These are phyloP conservation scores for Cladophialophora exuberans DNA, from an alignment of 2,329 filamentous ascomycete genomes.

Conservation along the genomic window DNA sequence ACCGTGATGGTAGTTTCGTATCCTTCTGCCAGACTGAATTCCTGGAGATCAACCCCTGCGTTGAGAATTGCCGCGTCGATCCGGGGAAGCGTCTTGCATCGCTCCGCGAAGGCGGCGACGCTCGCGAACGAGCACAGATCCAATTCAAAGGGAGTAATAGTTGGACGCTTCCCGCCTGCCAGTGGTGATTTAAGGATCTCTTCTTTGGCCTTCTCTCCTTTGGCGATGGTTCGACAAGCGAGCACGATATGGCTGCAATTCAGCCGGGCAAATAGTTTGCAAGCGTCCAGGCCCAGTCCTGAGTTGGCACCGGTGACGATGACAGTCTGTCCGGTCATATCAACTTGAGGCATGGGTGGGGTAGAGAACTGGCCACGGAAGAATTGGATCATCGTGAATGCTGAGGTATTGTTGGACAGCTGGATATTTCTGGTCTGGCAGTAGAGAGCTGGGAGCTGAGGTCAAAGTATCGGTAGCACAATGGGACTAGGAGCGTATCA, in stretches of 20 bases:
- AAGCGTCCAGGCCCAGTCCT: conserved; percentile 50
- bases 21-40: conserved; percentile 37
- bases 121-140: conserved; percentile 43
- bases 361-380: conserved; percentile 25
- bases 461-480: no score
- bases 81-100: conserved; percentile 36
- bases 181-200: conserved; percentile 34
- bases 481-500: no score
- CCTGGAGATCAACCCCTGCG: conserved; percentile 45
- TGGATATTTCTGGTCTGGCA: not conserved
- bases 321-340: conserved; percentile 43
- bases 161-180: conserved; percentile 16
- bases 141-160: conserved; percentile 35
- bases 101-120: conserved; percentile 41
- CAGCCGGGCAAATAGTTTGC: conserved; percentile 44
- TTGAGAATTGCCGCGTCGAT: conserved; percentile 46
- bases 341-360: conserved; percentile 21
- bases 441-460: not conserved
- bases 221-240: conserved; percentile 41
- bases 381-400: conserved; percentile 18
- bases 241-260: conserved; percentile 52
- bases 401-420: conserved; percentile 8
- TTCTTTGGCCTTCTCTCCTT: conserved; percentile 43
- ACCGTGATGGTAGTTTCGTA: conserved; percentile 35
- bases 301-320: conserved; percentile 51